Percentiles rank a stretch among this genome's conserved stretches.
phyloP scores from a whole-genome alignment of 768 basidiomycete genomes.

The Roridomyces roridus region DNA sequence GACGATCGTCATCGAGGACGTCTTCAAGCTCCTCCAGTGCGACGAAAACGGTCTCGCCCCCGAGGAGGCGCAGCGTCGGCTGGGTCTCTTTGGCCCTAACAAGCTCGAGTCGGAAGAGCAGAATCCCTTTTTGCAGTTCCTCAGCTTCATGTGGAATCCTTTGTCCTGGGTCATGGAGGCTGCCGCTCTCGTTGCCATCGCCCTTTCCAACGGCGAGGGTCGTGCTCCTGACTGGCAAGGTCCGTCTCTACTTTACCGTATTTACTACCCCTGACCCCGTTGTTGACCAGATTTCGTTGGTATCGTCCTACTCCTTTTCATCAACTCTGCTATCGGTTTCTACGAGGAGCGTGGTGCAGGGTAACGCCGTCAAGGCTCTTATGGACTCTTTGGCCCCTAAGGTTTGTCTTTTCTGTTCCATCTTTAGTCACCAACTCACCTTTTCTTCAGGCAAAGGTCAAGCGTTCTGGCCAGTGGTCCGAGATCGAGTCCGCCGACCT shows the following conservation, averaged over 20 bases:
- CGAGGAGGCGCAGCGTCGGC: slow-evolving; percentile 82
- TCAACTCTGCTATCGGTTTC: slow-evolving; percentile 98
- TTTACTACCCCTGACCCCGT: not conserved
- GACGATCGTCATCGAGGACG: slow-evolving; percentile 95
- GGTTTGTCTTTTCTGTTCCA: slow-evolving; percentile 43
- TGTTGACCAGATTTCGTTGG: slow-evolving; percentile 97
- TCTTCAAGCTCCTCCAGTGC: slow-evolving; percentile 95
- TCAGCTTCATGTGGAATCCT: slow-evolving; percentile 99
- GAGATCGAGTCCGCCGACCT: slow-evolving; percentile 92
- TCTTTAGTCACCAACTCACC: too few relatives aligned
- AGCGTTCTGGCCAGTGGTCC: slow-evolving; percentile 81
- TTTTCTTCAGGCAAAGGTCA: slow-evolving; percentile 58
- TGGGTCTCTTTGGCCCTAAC: slow-evolving; percentile 95
- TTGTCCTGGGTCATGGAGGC: slow-evolving; percentile 99
- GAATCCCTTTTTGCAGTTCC: slow-evolving; percentile 91
- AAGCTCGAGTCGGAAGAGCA: slow-evolving; percentile 92
- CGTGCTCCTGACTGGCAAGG: slow-evolving; percentile 89
- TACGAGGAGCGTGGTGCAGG: slow-evolving; percentile 97
- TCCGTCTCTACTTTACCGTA: not conserved
- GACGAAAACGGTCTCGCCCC: slow-evolving; percentile 76
- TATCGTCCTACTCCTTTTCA: slow-evolving; percentile 88
- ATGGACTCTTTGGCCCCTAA: slow-evolving; percentile 99
- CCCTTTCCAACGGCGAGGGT: slow-evolving; percentile 89
- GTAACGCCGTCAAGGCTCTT: slow-evolving; percentile 98
- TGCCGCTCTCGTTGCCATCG: slow-evolving; percentile 93